Base-by-base conservation (phyloP, 768 basidiomycete genomes). In the Clavulina sp. region DNA sequence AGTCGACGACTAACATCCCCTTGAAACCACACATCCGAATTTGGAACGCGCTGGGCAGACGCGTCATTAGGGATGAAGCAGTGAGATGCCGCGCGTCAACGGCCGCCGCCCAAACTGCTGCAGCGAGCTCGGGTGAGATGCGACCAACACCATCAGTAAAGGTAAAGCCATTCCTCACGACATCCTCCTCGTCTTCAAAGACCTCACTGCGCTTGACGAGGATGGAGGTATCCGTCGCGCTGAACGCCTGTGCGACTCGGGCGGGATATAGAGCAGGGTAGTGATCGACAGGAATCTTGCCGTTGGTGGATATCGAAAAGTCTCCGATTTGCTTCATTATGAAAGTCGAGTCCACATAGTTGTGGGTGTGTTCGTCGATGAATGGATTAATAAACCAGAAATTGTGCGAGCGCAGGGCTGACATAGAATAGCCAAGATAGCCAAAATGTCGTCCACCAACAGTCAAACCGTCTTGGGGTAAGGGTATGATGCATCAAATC, bases 1-100 rank as follows among this genome's bases (percentile, higher is more conserved):
- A 63, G 58, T 89, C 85, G 7, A 88, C 70, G 3, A 66, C 70
- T 0, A 89, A 81, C 23, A 89, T 75, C 0, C 87, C 88, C 63
- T 91, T 91, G 64, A 71, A 85, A 19, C 84, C 86, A 41, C 88
- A 62, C 61, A 88, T 82, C 43, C 87, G 77, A 47, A 88, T 86
- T 66, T 84, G 84, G 61, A 78, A 82, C 73, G 55, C 58, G 9
- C 41, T 54, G 6, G 59, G 60, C 29, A 23, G n/a, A 23, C 32
- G 34, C 21, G 7, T 28, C 36, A 29, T 36, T 32, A 19, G 3
- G 18, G 49, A 26, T n/a, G n/a, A n/a, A n/a, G n/a, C n/a, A n/a
- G n/a, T n/a, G 34, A 29, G 19, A 43, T 30, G 52, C 16, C 55
- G 52, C n/a, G 29, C 23, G 19, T 43, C 41, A n/a, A 48, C 31